phyloP scores from a whole-genome alignment of 2,329 filamentous ascomycete genomes.

The Aspergillus amoenus region DNA sequence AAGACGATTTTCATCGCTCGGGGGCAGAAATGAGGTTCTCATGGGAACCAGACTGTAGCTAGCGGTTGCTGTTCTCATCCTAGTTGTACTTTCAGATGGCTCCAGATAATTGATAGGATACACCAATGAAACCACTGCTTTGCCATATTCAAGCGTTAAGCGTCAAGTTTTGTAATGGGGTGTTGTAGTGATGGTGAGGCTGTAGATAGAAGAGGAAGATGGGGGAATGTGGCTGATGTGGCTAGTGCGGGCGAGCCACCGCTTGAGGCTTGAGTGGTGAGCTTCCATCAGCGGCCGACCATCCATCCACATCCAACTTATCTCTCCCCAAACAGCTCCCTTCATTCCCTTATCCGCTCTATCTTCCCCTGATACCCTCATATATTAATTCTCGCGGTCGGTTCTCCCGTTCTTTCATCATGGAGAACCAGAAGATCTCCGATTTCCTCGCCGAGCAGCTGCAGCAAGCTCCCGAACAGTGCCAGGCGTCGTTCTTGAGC shows the following conservation, averaged over 20 bases:
- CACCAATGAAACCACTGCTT: not conserved
- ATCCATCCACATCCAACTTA: conserved; percentile 2
- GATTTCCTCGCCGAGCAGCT: conserved; percentile 91
- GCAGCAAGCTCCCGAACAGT: conserved; percentile 80
- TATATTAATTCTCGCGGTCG: not conserved
- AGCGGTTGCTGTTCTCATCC: not conserved
- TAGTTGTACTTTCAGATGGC: not conserved
- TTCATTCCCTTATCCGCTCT: conserved; percentile 13
- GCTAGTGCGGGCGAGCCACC: conserved; percentile 28
- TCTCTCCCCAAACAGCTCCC: conserved; percentile 8
- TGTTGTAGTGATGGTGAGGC: not conserved
- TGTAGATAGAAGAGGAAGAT: not conserved
- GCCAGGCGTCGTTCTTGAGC: conserved; percentile 82
- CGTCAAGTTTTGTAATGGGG: too few relatives aligned
- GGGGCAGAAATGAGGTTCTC: conserved; percentile 21
- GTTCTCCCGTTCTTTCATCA: conserved; percentile 42
- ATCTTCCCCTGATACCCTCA: conserved; percentile 4
- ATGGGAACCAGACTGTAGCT: not conserved
- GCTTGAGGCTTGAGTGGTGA: conserved; percentile 15
- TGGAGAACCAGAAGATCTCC: conserved; percentile 85
- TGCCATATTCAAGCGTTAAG: too few relatives aligned
- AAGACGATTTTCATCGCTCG: conserved; percentile 35
- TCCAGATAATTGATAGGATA: not conserved
- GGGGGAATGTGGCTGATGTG: conserved; percentile 13
- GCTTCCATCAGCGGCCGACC: conserved; percentile 18